Base-by-base conservation (phyloP, 495 filamentous ascomycete species). In the Amniculicola lignicola region DNA sequence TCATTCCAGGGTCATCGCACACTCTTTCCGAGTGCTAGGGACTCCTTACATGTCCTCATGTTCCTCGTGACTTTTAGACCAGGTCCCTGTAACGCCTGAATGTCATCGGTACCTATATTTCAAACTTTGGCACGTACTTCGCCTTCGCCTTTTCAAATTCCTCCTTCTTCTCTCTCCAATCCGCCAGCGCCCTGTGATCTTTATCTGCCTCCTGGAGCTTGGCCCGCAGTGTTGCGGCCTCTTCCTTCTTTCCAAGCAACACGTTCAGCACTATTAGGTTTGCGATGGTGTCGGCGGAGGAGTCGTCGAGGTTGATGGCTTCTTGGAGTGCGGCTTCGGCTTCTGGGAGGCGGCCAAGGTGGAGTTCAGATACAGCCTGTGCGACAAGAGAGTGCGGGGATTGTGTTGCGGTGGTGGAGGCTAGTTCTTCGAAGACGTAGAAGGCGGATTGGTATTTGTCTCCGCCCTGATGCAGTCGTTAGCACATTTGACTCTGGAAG, bases 381-480 rank as follows among this genome's bases (percentile, higher is more conserved):
- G 85, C 85, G 58, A 95, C 79, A 31, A 95, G 81, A 22, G 78
- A 79, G 28, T 77, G 67, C 22, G 80, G 77, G 31, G 82, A 79
- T 43, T 84, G 80, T 28, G 84, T 82, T 44, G 85, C 81, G 15
- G 89, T 86, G 19, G 86, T 83, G 70, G 94, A 87, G 18, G 93
- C 93, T 33, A 98, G 82, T 71, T 98, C 93, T 73, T 96, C 92
- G 67, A 89, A 98, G 62, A 98, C 91, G 79, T 98, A 98, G 75
- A 93, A 98, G 29, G 92, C 87, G 61, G 89, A 86, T 70, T 97
- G 93, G 75, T 97, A 98, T 70, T 88, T 90, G 58, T 96, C 92
- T 57, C 90, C 90, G 66, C 93, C 93, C 88, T 94, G 44, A 15
- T 46, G 12, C n/a, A 28, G 15, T 37, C 28, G 29, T 23, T 37